Base-by-base conservation (phyloP, 306 rosid species). In the Quercus engelmannii region DNA sequence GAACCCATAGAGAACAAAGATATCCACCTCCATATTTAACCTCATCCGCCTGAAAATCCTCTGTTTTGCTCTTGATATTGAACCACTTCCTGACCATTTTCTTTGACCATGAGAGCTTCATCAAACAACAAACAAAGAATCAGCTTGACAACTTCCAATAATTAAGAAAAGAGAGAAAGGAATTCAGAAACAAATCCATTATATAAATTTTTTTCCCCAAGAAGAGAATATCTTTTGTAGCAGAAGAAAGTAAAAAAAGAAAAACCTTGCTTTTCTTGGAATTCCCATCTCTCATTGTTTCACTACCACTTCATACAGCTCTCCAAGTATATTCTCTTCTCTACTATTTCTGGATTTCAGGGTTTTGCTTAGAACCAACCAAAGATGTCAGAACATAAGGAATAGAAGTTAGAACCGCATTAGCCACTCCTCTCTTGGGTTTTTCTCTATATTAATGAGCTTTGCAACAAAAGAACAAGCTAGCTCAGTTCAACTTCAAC, bases 91-190 rank as follows among this genome's bases (percentile, higher is more conserved):
- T 93, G 81, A 96, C 96, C 98, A 96, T 93, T 89, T 93, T 93
- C 98, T 91, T 96, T 77, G 99, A 90, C 98, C 98, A 96, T 55
- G 98, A 93, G 93, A 96, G 96, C 99, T 96, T 84, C 90, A 84
- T 74, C 84, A 86, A 87, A 78, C 81, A 85, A 52, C 73, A 86
- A 73, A 77, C 10, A 74, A 41, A 84, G 76, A 86, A 86, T 87
- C 89, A 92, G 83, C 82, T 14, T 49, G 78, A 71, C 74, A 77
- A 73, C 77, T 79, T 56, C 82, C 64, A 70, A 19, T 70, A 76
- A 70, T 65, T 78, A 54, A 71, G 74, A 83, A 80, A 65, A 55
- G 20, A 59, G 56, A 61, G 23, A 21, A 71, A 38, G 49, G 65
- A 83, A 73, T 75, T 57, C 76, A 67, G 61, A 83, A 71, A 59